Evolutionary conservation across 805 yeast genomes (phyloP).

Genomic region (Maudiozyma serrabonitensis): DNA sequence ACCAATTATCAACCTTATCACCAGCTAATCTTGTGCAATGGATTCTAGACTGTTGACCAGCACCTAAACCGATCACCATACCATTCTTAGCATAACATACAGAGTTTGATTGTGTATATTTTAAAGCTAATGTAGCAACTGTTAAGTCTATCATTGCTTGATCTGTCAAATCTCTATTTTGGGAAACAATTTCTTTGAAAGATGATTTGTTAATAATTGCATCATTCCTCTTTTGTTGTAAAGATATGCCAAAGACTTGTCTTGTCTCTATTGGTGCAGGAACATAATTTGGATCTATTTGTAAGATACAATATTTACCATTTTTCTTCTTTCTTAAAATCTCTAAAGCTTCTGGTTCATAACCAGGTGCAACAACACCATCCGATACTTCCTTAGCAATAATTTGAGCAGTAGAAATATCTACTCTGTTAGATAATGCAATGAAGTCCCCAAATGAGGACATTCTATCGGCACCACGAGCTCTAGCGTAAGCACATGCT

Average conservation of each 20-base stretch:
- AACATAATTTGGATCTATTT: constrained; percentile 87
- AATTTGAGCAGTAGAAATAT: constrained; percentile 90
- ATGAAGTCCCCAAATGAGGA: constrained; percentile 98
- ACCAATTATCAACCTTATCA: constrained; percentile 99
- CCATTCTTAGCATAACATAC: constrained; percentile 98
- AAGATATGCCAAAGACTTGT: constrained; percentile 90
- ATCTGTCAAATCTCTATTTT: constrained; percentile 77
- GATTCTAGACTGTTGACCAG: constrained; percentile 98
- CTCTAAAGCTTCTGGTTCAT: constrained; percentile 82
- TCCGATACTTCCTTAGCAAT: constrained; percentile 96
- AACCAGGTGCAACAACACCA: constrained; percentile 98
- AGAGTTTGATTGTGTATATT: constrained; percentile 97
- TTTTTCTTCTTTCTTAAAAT: constrained; percentile 86
- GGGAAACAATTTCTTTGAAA: constrained; percentile 84
- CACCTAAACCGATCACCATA: constrained; percentile 98
- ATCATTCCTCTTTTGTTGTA: constrained; percentile 96
- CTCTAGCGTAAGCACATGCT: constrained; percentile 97
- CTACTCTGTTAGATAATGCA: constrained; percentile 94
- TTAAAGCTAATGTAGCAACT: constrained; percentile 94
- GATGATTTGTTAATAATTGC: constrained; percentile 86
- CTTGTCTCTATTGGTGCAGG: constrained; percentile 81
- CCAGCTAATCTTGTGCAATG: constrained; percentile 99
- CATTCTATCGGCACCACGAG: constrained; percentile 99
- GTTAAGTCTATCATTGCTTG: constrained; percentile 90
- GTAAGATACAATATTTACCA: constrained; percentile 93